Evolutionary conservation across 2,329 filamentous ascomycete species (phyloP).

Genomic region (Aspergillus melleus): DNA sequence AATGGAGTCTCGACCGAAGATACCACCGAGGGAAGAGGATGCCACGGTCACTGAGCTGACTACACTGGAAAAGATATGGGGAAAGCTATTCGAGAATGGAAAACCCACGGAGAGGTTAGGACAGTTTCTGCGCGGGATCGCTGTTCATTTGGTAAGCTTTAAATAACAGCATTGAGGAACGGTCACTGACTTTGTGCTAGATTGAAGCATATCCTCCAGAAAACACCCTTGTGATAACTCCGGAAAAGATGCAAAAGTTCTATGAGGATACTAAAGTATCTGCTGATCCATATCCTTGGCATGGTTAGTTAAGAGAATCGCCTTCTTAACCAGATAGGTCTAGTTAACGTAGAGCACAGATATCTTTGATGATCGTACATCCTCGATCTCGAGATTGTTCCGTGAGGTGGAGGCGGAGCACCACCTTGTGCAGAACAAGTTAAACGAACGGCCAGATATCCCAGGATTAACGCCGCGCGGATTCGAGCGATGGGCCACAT

Average conservation of each 20-base stretch:
- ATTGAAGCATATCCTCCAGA: constrained; percentile 69
- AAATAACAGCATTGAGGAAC: background rate
- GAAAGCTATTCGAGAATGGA: constrained; percentile 68
- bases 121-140: constrained; percentile 72
- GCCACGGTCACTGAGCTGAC: constrained; percentile 52
- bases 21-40: constrained; percentile 38
- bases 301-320: constrained; percentile 47
- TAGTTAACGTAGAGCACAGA: constrained; percentile 35
- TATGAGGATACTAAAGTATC: constrained; percentile 67
- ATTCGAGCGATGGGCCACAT: constrained; percentile 70
- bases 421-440: constrained; percentile 61
- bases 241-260: constrained; percentile 71
- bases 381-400: constrained; percentile 61
- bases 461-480: constrained; percentile 68
- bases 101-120: constrained; percentile 67
- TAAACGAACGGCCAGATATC: constrained; percentile 56
- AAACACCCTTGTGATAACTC: constrained; percentile 70
- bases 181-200: constrained; percentile 39
- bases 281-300: constrained; percentile 68
- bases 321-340: background rate
- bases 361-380: constrained; percentile 56
- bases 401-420: constrained; percentile 57
- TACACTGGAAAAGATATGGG: constrained; percentile 73
- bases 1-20: constrained; percentile 36
- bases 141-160: constrained; percentile 66